Percentiles rank a stretch among this genome's conserved stretches.
Conservation (phyloP, 805 yeast genomes). For the Teunomyces panamensis region DNA sequence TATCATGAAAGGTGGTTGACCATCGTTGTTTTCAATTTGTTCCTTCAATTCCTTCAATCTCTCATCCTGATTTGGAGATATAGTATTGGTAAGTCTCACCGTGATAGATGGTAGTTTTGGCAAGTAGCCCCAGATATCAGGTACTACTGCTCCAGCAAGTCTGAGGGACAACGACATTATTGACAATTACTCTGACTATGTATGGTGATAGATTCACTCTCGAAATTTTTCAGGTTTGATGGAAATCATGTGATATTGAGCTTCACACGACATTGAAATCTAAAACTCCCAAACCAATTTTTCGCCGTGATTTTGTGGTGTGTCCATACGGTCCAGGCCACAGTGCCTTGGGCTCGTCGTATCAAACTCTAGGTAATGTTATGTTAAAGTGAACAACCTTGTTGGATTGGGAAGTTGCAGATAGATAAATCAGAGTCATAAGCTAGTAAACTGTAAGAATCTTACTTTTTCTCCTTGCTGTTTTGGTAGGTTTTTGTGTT, state of each 20-base stretch:
- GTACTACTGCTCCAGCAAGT: constrained; percentile 11
- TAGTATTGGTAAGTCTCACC: not conserved
- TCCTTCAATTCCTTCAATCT: constrained; percentile 38
- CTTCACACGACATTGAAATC: not conserved
- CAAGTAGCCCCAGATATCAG: constrained; percentile 7
- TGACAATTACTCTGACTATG: not conserved
- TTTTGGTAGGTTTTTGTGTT: not conserved
- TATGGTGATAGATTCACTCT: not conserved
- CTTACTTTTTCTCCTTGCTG: not conserved
- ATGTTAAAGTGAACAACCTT: too few species aligned
- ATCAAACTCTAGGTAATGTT: too few species aligned
- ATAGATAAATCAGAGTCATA: too few species aligned
- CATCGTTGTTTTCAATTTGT: constrained; percentile 33
- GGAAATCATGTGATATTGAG: constrained; percentile 3
- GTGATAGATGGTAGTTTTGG: constrained; percentile 11
- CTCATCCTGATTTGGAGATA: constrained; percentile 12
- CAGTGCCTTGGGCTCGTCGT: too few species aligned
- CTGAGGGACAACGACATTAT: constrained; percentile 25
- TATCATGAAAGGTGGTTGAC: constrained; percentile 40
- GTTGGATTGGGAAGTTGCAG: too few species aligned
- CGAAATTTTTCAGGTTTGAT: constrained; percentile 3
- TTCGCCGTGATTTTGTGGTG: not conserved
- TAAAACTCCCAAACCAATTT: not conserved
- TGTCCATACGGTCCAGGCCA: not conserved
- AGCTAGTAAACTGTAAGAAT: too few species aligned